Evolutionary conservation across 2,329 filamentous ascomycete genomes (phyloP), one percentile per base, ranked within the genome.

Genomic region (Penicillium sp.): DNA sequence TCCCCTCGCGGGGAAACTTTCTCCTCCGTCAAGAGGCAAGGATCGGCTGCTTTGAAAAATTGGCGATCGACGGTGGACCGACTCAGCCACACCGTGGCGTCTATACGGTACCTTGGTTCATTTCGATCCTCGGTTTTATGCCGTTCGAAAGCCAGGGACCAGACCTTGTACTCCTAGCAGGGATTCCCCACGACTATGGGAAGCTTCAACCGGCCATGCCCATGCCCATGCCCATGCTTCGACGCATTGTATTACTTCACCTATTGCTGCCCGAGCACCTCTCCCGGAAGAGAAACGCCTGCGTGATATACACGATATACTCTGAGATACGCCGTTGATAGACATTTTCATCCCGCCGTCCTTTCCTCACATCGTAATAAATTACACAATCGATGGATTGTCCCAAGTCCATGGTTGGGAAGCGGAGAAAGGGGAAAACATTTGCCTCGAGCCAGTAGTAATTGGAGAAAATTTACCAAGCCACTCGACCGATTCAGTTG

Each of bases 61-160:
- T 41, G 16, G 20, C 28, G 51, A 44, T 57, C 50, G 52, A 53
- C 47, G 24, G 16, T 25, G 8, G 40, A 22, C 46, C 13, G 20
- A 14, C 55, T 53, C 47, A 57, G 55, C 55, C 55, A 57, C 55
- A 52, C 7, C 25, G 55, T 57, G 55, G 55, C 55, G 55, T 33
- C n/a, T 25, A 13, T 35, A 43, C 41, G 38, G 22, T 20, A 13
- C 9, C 4, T 38, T 20, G 10, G 31, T 16, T 7, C 9, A 35
- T 22, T 22, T 22, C 4, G 20, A 4, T 22, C 20, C 20, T 4
- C 14, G n/a, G 14, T 35, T n/a, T 18, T 2, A n/a, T n/a, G 30
- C 30, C 30, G n/a, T 33, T 13, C 6, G 14, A n/a, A 33, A 5
- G 14, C 13, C 13, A 33, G 13, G n/a, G 1, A 18, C 4, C n/a